Evolutionary conservation across 2,329 filamentous ascomycete genomes (phyloP).

Genomic region (Plenodomus biglobosus): DNA sequence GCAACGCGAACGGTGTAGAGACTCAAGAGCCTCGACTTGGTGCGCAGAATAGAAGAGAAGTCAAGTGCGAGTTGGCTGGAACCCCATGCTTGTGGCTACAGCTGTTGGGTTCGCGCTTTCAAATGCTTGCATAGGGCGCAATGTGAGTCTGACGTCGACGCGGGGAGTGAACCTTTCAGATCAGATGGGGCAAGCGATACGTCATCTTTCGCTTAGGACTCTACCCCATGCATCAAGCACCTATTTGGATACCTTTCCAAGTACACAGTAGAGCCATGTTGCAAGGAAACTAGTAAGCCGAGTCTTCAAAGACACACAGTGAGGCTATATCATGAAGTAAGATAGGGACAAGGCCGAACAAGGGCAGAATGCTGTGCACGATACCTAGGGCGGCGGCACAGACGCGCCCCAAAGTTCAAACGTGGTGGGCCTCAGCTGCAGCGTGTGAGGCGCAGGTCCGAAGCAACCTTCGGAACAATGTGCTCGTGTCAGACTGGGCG

Average conservation of each 20-base stretch:
- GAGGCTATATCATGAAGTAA: neutral
- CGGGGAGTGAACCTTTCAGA: no score
- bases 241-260: neutral
- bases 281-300: neutral
- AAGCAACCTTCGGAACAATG: neutral
- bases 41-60: no score
- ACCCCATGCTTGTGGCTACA: neutral
- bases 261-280: neutral
- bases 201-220: neutral
- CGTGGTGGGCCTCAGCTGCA: conserved; percentile 12
- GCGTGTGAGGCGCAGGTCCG: conserved; percentile 16
- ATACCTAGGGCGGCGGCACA: conserved; percentile 12
- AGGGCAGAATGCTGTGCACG: neutral
- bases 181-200: neutral
- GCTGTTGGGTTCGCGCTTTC: neutral
- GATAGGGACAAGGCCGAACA: neutral
- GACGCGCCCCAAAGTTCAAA: conserved; percentile 1
- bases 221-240: neutral
- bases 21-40: neutral
- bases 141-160: neutral
- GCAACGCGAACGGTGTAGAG: conserved; percentile 1
- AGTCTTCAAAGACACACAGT: neutral
- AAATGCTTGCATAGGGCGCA: neutral
- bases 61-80: neutral
- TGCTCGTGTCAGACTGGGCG: neutral